Evolutionary conservation across 768 basidiomycete genomes (phyloP), one percentile per base, ranked within the genome.

Genomic region (Auricularia cornea): DNA sequence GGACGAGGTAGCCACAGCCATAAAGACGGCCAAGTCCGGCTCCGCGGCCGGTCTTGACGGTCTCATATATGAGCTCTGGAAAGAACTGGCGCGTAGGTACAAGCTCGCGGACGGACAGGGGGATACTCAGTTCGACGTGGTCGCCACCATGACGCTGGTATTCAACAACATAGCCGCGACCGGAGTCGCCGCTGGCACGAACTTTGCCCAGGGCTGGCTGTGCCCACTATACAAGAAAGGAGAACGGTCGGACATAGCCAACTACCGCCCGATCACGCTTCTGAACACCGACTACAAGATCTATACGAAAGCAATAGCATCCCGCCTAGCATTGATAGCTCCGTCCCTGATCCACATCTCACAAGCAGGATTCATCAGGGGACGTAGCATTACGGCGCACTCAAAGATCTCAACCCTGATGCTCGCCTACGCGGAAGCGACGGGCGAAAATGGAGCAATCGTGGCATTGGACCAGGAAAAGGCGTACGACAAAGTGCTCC

Each of bases 281-380:
- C 64, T 71, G 1, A 69, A 69, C 32, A 62, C 64, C 0, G 70
- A 71, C 32, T 70, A 68, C 59, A 71, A 71, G 56, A 12, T 72
- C 3, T 56, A 67, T 3, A 72, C 71, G 0, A 68, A 68, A 40
- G 48, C 30, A 0, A 30, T 70, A 0, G 30, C 64, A 0, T 12
- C 44, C 0, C 61, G 65, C 60, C 66, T 72, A 2, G 20, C 48
- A 2, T 2, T 12, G 16, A 12, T 10, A 4, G 56, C 56, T 1
- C 1, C 6, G 0, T 52, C 1, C 8, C 1, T 71, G 0, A 59
- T 69, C 11, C 48, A 67, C 64, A 12, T 40, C 6, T 63, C 61
- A 31, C 69, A 70, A 62, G 69, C 68, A 1, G 69, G 68, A 2
- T 70, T 69, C 59, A 48, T 70, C 11, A 44, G 41, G 16, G 60